Base-by-base conservation (phyloP, 2,329 filamentous ascomycete species). In the Iodosphaeria phyllophila region DNA sequence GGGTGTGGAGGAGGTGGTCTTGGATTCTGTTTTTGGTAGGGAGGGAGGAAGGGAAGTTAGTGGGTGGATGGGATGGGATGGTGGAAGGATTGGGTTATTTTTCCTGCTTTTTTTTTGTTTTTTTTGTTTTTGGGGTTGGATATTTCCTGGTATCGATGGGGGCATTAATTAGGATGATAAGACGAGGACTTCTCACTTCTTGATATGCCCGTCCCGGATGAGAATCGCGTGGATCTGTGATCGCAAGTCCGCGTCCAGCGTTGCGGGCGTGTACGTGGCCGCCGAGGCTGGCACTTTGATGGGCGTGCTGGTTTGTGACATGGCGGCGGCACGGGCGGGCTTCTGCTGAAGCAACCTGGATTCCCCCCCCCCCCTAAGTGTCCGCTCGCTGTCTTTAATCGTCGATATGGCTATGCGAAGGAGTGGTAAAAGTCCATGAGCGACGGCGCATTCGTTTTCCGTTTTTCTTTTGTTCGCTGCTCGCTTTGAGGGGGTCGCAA, bases 161-260 rank as follows among this genome's bases (percentile, higher is more conserved):
- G 25, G 12, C 18, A n/a, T 22, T 32, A 25, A 25, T 9, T 24
- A 24, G 21, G 16, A 18, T 13, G 7, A 16, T 8, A n/a, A 12
- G 24, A 18, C 12, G 14, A 13, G 10, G 10, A 16, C 9, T 15
- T 31, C 50, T 26, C 52, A 73, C 69, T 63, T 68, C 23, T 54
- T 46, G 13, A 72, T 58, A 32, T 72, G 61, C 3, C 68, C 68
- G 22, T 69, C 65, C 20, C 55, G 52, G 17, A 74, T 50, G 13
- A 74, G 48, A 8, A 64, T 38, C 7, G 55, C 52, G 40, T 74
- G 74, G 38, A 74, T 66, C 36, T 71, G 58, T 3, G 67, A 72
- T 13, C 69, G 55, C 28, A 74, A 46, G 29, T 74, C 68, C 5
- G 61, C 54, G 35, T 74, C 69, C 28, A 67, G 56, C 6, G 64